These are phyloP conservation scores for Pichia norvegensis DNA, from an alignment of 1,139 yeast species.

Conservation along the genomic window DNA sequence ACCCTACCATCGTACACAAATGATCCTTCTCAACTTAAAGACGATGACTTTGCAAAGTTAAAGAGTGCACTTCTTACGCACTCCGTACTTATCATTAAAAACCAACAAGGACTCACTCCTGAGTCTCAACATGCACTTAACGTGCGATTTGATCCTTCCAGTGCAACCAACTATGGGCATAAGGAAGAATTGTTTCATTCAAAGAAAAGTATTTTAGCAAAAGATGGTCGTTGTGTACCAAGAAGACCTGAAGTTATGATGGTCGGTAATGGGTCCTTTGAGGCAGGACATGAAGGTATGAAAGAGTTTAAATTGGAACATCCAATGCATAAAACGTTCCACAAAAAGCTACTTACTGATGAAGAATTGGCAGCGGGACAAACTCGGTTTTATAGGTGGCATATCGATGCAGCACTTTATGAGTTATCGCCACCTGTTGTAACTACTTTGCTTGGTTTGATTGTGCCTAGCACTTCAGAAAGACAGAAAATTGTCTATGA, in stretches of 20 bases:
- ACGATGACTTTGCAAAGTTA: conserved; percentile 54
- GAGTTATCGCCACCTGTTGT: conserved; percentile 79
- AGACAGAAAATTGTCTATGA: conserved; percentile 53
- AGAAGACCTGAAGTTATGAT: conserved; percentile 83
- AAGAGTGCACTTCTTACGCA: conserved; percentile 58
- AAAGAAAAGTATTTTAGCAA: conserved; percentile 63
- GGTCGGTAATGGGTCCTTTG: conserved; percentile 73
- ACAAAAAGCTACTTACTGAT: conserved; percentile 54
- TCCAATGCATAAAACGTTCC: conserved; percentile 78
- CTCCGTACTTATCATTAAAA: conserved; percentile 67
- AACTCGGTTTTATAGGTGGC: conserved; percentile 89
- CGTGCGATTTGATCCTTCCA: conserved; percentile 67
- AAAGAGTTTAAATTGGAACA: conserved; percentile 65
- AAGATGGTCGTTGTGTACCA: conserved; percentile 75
- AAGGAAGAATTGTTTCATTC: conserved; percentile 73
- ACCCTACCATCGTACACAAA: conserved; percentile 56
- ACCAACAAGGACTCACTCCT: conserved; percentile 58
- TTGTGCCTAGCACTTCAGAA: conserved; percentile 57
- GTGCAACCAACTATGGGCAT: conserved; percentile 71
- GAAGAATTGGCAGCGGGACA: conserved; percentile 51
- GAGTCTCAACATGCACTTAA: conserved; percentile 69
- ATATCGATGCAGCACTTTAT: conserved; percentile 81
- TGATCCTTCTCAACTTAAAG: conserved; percentile 67
- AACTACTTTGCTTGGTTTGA: conserved; percentile 73
- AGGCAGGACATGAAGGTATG: conserved; percentile 53